Evolutionary conservation across 257 asterid genomes (phyloP).

Genomic region (Cruciata laevipes): DNA sequence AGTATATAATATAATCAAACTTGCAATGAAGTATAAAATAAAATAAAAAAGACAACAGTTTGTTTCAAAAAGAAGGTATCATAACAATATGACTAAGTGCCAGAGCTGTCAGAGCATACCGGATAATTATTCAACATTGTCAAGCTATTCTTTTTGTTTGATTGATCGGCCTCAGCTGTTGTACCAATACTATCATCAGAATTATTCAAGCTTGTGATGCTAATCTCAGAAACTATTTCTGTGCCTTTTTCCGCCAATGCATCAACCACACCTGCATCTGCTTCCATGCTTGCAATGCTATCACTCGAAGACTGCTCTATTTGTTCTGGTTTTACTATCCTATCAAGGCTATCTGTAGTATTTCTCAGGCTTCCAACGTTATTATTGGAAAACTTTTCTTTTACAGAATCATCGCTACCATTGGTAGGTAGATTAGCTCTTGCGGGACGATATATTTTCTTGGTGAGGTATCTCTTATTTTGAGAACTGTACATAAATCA

Average conservation of each 20-base stretch:
- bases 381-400: conserved; percentile 25
- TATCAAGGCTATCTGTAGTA: conserved; percentile 25
- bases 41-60: background rate
- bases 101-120: conserved; percentile 23
- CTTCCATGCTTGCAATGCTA: conserved; percentile 22
- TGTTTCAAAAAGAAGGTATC: background rate
- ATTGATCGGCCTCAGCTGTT: conserved; percentile 23
- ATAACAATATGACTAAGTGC: background rate
- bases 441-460: conserved; percentile 45
- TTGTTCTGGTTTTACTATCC: conserved; percentile 24
- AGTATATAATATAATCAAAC: background rate
- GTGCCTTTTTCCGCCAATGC: background rate
- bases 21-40: background rate
- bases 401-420: conserved; percentile 35
- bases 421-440: conserved; percentile 30
- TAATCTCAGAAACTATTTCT: conserved; percentile 20
- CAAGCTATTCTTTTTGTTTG: conserved; percentile 27
- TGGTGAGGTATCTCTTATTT: conserved; percentile 49
- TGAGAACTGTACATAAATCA: conserved; percentile 51
- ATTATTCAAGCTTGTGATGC: conserved; percentile 24
- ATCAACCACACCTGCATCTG: conserved; percentile 25
- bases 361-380: conserved; percentile 25
- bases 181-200: conserved; percentile 24
- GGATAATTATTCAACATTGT: conserved; percentile 21
- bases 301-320: conserved; percentile 25